Conservation (phyloP, 257 asterid species). For the Solanum tarapatanum region DNA sequence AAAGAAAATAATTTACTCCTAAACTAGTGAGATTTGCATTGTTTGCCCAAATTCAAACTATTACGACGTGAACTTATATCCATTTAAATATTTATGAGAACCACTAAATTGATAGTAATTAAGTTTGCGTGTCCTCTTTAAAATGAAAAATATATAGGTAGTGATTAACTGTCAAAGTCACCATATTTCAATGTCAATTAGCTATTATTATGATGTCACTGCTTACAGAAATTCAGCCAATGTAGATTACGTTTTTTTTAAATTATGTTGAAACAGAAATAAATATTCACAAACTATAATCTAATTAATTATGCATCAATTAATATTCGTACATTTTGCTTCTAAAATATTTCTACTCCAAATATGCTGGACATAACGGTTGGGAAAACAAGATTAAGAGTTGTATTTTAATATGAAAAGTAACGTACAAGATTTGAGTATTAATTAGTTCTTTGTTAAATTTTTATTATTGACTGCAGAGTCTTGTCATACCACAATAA, state of each 20-base stretch:
- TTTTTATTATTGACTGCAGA: not conserved
- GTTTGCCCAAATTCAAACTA: not conserved
- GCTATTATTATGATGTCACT: conserved; percentile 21
- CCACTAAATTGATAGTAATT: not conserved
- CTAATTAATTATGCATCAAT: not conserved
- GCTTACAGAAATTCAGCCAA: conserved; percentile 13
- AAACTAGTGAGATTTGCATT: too few species aligned
- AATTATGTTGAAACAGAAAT: conserved; percentile 2
- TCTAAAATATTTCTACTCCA: conserved; percentile 9
- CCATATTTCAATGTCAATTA: conserved; percentile 8
- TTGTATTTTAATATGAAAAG: conserved; percentile 6
- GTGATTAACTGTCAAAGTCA: conserved; percentile 26
- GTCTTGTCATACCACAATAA: not conserved
- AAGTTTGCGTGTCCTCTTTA: not conserved
- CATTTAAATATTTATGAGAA: not conserved
- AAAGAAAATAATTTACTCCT: too few species aligned
- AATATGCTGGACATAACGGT: conserved; percentile 36
- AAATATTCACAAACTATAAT: not conserved
- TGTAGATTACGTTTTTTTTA: not conserved
- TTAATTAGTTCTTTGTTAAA: not conserved
- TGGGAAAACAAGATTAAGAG: conserved; percentile 29
- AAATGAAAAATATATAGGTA: not conserved
- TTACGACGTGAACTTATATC: not conserved
- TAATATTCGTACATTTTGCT: not conserved
- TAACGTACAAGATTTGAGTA: conserved; percentile 10